Evolutionary conservation across 2,329 filamentous ascomycete species (phyloP).

Genomic region (Pseudogymnoascus sp.): DNA sequence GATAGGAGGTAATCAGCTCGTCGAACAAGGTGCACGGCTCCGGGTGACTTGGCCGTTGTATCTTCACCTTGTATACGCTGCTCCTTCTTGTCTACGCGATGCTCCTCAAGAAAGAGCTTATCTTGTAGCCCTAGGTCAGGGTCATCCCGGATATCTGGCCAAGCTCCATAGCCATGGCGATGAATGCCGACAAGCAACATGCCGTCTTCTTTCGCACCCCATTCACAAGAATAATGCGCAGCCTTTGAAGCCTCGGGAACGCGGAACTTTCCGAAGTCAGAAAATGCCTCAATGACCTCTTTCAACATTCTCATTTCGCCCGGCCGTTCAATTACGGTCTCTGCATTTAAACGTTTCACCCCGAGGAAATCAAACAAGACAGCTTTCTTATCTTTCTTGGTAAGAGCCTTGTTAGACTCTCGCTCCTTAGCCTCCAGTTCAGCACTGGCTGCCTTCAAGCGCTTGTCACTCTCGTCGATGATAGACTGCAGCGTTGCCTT

Average conservation of each 20-base stretch:
- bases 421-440: conserved; percentile 58
- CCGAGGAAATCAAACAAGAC: conserved; percentile 91
- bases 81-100: conserved; percentile 96
- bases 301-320: conserved; percentile 80
- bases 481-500: conserved; percentile 63
- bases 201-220: conserved; percentile 89
- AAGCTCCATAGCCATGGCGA: conserved; percentile 89
- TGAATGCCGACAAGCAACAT: conserved; percentile 95
- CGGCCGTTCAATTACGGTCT: conserved; percentile 87
- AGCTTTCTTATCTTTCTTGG: conserved; percentile 97
- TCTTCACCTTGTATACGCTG: conserved; percentile 71
- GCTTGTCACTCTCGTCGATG: conserved; percentile 60
- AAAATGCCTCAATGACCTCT: conserved; percentile 57
- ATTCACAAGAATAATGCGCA: conserved; percentile 83
- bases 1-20: conserved; percentile 91
- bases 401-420: conserved; percentile 68
- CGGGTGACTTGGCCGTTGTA: conserved; percentile 76
- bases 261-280: conserved; percentile 74
- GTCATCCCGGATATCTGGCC: conserved; percentile 91
- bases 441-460: conserved; percentile 67
- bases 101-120: conserved; percentile 94
- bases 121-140: conserved; percentile 75
- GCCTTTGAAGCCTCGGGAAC: conserved; percentile 87
- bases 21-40: conserved; percentile 93
- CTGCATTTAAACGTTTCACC: conserved; percentile 90